Evolutionary conservation across 345 rosid species (phyloP).

Genomic region (Litchi chinensis): DNA sequence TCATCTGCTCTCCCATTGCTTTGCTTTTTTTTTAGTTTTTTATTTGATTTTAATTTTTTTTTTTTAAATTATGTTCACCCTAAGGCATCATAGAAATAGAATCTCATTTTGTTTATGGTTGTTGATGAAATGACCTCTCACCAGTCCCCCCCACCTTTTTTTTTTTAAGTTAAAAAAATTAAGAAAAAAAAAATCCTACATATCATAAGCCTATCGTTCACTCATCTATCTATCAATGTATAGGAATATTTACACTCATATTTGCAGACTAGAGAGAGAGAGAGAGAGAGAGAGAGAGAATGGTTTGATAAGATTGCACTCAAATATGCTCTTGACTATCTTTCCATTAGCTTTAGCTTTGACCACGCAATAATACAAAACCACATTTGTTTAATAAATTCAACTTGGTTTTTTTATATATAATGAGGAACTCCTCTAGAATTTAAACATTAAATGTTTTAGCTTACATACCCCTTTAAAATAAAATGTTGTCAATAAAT

Average conservation of each 20-base stretch:
- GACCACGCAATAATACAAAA: constrained; percentile 32
- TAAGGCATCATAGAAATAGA: constrained; percentile 30
- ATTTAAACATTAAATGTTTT: not conserved
- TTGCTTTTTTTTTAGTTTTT: not conserved
- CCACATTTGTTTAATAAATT: constrained; percentile 4
- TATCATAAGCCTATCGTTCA: constrained; percentile 3
- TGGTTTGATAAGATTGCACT: constrained; percentile 46
- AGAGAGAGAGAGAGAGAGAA: constrained; percentile 4
- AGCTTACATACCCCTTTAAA: too few species aligned
- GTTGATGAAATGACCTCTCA: constrained; percentile 59
- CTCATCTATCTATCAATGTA: not conserved
- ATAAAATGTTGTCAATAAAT: too few species aligned
- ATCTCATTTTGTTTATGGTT: constrained; percentile 38
- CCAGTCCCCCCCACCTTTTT: constrained; percentile 30
- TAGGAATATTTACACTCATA: constrained; percentile 4
- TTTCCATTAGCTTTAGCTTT: constrained; percentile 36
- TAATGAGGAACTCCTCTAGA: not conserved
- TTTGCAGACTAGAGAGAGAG: constrained; percentile 7
- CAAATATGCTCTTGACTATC: constrained; percentile 54
- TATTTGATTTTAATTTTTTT: constrained; percentile 19
- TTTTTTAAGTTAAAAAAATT: not conserved
- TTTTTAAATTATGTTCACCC: not conserved
- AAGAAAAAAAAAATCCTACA: constrained; percentile 9
- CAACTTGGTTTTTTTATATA: not conserved
- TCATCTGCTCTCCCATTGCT: not conserved